Percentiles rank a stretch among this genome's conserved stretches.
Evolutionary conservation across 2,329 filamentous ascomycete genomes (phyloP).

Genomic region (Botrytis fragariae): DNA sequence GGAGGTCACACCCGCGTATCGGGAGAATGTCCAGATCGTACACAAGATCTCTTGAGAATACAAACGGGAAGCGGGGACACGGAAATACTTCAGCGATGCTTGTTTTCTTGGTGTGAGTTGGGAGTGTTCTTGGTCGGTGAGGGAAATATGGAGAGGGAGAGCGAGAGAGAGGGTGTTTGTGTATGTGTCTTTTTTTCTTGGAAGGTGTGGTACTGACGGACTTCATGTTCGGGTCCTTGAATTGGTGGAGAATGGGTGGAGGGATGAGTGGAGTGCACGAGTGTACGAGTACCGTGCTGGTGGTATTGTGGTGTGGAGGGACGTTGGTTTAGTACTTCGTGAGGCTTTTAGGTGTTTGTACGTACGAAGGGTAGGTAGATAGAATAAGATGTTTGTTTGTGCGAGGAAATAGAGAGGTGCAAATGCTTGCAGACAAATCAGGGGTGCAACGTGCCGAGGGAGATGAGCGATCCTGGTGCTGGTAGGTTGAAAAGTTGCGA

Average conservation of each 20-base stretch:
- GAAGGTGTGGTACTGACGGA: background rate
- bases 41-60: background rate
- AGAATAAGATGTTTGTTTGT: background rate
- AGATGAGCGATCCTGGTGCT: background rate
- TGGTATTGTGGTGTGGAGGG: background rate
- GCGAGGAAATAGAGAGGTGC: background rate
- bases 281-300: slow-evolving; percentile 10
- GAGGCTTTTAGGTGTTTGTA: background rate
- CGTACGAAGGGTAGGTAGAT: background rate
- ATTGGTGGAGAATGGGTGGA: background rate
- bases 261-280: background rate
- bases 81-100: background rate
- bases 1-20: background rate
- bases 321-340: background rate
- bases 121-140: background rate
- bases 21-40: slow-evolving; percentile 9
- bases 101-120: background rate
- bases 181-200: background rate
- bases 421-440: background rate
- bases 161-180: too few relatives aligned
- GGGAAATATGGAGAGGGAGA: background rate
- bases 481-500: background rate
- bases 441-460: slow-evolving; percentile 6
- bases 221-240: background rate
- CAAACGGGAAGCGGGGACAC: background rate